A percentile compares a stretch with the other conserved stretches of the same genome.
phyloP scores from a whole-genome alignment of 2,329 filamentous ascomycete genomes.

The Onygenales sp. region DNA sequence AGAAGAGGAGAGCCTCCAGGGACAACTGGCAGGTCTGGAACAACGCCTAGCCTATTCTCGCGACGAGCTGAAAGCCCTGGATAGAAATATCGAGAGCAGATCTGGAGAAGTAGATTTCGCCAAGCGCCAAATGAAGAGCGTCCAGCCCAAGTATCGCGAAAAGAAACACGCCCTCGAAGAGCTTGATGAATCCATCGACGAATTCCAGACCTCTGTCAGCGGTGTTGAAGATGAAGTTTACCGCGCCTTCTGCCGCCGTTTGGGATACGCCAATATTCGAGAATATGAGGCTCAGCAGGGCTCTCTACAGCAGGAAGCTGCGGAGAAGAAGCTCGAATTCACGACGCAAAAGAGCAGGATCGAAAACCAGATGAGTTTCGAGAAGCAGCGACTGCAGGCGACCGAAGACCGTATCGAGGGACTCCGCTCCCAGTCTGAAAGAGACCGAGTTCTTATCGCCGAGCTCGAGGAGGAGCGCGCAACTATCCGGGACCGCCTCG shows the following conservation, averaged over 20 bases:
- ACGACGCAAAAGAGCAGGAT: conserved; percentile 62
- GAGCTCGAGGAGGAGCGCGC: conserved; percentile 63
- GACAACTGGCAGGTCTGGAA: conserved; percentile 70
- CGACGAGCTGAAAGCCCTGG: conserved; percentile 67
- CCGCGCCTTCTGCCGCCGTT: conserved; percentile 68
- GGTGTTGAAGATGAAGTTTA: conserved; percentile 86
- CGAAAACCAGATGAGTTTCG: conserved; percentile 52
- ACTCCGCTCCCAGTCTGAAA: conserved; percentile 57
- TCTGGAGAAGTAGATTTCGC: conserved; percentile 68
- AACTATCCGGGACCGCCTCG: conserved; percentile 62
- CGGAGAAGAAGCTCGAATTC: conserved; percentile 78
- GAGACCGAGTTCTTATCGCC: conserved; percentile 59
- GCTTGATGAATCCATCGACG: conserved; percentile 46
- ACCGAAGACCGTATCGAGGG: conserved; percentile 60
- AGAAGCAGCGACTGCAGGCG: conserved; percentile 62
- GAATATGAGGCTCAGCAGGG: conserved; percentile 92
- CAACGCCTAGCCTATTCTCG: conserved; percentile 62
- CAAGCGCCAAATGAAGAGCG: conserved; percentile 62
- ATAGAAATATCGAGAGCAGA: conserved; percentile 77
- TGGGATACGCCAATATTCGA: conserved; percentile 82
- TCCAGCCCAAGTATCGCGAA: conserved; percentile 67
- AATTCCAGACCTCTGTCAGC: conserved; percentile 57
- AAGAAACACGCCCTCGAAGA: conserved; percentile 60
- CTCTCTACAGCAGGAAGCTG: conserved; percentile 79
- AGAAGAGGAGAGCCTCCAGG: conserved; percentile 72